phyloP scores from a whole-genome alignment of 768 basidiomycete species.

The Lentinus brumalis region DNA sequence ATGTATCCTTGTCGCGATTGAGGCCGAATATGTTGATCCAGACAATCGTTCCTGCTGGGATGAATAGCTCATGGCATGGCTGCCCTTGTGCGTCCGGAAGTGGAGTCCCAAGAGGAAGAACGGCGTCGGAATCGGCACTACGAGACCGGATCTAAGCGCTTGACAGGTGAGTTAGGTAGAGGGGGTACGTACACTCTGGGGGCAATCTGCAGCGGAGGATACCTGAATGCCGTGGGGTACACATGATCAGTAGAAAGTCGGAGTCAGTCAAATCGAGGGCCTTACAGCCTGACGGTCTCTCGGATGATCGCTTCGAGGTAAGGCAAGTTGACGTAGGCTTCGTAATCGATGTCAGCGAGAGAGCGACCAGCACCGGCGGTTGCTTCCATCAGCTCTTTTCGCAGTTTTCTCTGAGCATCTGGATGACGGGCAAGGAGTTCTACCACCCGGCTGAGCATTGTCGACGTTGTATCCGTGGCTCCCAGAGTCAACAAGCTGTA shows the following conservation, averaged over 20 bases:
- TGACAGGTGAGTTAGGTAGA: no score
- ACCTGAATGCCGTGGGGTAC: neutral
- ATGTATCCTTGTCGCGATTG: constrained; percentile 6
- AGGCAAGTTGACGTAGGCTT: constrained; percentile 5
- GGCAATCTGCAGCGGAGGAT: neutral
- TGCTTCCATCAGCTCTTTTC: neutral
- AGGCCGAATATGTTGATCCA: constrained; percentile 7
- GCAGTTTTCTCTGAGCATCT: neutral
- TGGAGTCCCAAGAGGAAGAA: constrained; percentile 5
- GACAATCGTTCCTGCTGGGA: constrained; percentile 7
- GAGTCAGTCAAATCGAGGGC: neutral
- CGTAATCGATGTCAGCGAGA: constrained; percentile 3
- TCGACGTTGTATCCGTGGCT: constrained; percentile 8
- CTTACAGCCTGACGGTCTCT: constrained; percentile 11
- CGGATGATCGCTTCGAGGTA: constrained; percentile 11
- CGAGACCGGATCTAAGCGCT: neutral
- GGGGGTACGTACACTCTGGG: constrained; percentile 1
- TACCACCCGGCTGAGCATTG: constrained; percentile 1
- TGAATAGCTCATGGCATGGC: neutral
- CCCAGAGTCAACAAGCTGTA: constrained; percentile 6
- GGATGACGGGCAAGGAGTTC: constrained; percentile 6
- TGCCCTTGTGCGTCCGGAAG: neutral
- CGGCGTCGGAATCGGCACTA: constrained; percentile 2
- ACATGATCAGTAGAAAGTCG: neutral
- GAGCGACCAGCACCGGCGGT: neutral